phyloP scores from a whole-genome alignment of 352 stramenopile genomes.

The Globisporangium spinosum region DNA sequence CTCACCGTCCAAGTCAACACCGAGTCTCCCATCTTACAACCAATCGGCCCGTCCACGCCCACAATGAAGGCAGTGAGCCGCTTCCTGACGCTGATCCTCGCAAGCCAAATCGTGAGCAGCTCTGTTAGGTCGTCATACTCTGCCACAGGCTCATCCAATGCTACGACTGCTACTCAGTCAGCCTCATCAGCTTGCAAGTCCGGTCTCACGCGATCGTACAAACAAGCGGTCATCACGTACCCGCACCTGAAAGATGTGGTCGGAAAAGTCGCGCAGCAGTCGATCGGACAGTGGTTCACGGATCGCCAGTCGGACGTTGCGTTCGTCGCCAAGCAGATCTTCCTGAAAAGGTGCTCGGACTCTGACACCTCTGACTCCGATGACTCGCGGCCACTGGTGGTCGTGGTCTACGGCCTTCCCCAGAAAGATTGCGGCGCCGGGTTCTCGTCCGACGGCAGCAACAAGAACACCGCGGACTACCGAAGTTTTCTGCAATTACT shows the following conservation, averaged over 20 bases:
- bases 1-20: conserved; percentile 7
- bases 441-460: conserved; percentile 37
- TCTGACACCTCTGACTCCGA: not conserved
- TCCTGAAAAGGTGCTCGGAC: conserved; percentile 20
- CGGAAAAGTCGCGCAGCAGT: conserved; percentile 27
- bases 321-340: conserved; percentile 23
- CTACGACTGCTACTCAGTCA: not conserved
- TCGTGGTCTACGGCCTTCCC: conserved; percentile 67
- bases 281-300: conserved; percentile 51
- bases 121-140: not conserved
- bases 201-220: conserved; percentile 27
- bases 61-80: conserved; percentile 22
- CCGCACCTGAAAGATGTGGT: conserved; percentile 36
- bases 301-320: conserved; percentile 31
- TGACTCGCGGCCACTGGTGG: not conserved
- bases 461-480: conserved; percentile 44
- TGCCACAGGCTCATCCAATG: conserved; percentile 6
- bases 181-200: conserved; percentile 1
- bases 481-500: conserved; percentile 41
- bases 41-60: not conserved
- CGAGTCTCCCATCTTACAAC: not conserved
- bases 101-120: not conserved
- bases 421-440: conserved; percentile 68
- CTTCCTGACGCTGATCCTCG: conserved; percentile 22
- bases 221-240: conserved; percentile 23